A percentile compares a stretch with the other conserved stretches of the same genome.
Evolutionary conservation across 2,329 filamentous ascomycete genomes (phyloP).

Genomic region (Paecilomyces fulvus): DNA sequence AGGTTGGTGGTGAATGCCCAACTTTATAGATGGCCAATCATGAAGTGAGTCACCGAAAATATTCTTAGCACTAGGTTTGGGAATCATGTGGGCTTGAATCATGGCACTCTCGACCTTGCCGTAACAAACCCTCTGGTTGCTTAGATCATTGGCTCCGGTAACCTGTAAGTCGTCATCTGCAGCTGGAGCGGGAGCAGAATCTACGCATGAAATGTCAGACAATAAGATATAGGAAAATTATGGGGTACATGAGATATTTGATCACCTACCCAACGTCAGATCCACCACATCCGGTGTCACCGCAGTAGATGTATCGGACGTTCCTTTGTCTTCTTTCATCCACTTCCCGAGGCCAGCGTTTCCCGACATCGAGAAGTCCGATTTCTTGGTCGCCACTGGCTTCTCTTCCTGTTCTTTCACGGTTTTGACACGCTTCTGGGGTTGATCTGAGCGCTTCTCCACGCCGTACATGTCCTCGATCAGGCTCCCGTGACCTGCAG

Average conservation of each 20-base stretch:
- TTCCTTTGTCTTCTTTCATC: constrained; percentile 52
- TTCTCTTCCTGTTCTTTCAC: constrained; percentile 38
- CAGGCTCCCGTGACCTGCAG: constrained; percentile 30
- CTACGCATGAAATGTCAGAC: constrained; percentile 8
- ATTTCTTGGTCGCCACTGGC: constrained; percentile 34
- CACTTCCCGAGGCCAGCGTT: constrained; percentile 56
- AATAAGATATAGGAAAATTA: background rate
- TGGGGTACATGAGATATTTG: background rate
- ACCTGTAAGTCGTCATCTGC: constrained; percentile 31
- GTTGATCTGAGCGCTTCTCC: constrained; percentile 53
- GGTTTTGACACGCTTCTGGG: constrained; percentile 59
- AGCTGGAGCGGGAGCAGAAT: constrained; percentile 11
- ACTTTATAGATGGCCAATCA: constrained; percentile 67
- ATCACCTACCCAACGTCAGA: constrained; percentile 30
- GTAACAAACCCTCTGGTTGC: constrained; percentile 68
- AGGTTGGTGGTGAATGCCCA: constrained; percentile 55
- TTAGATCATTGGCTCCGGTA: constrained; percentile 49
- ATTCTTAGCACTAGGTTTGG: constrained; percentile 55
- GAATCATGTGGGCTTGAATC: constrained; percentile 60
- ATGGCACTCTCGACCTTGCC: constrained; percentile 63
- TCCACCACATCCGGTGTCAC: constrained; percentile 45
- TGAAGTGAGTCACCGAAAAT: constrained; percentile 44
- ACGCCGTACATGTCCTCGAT: constrained; percentile 72
- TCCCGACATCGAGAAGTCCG: constrained; percentile 39
- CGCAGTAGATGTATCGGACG: constrained; percentile 29